Evolutionary conservation across 345 rosid species (phyloP).

Genomic region (Brassica carinata): DNA sequence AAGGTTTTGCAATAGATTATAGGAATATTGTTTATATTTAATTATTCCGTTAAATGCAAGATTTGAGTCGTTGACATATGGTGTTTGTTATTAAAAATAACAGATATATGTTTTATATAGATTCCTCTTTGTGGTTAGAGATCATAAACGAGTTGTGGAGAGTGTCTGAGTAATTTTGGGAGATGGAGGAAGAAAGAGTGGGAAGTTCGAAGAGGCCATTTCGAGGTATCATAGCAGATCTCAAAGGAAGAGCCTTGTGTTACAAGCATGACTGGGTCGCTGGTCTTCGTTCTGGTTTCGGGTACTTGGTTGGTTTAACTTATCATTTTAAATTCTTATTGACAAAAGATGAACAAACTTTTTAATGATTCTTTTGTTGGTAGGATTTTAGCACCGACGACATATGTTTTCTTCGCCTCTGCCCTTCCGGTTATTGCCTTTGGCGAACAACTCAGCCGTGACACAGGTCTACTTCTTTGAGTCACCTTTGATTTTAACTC

Average conservation of each 20-base stretch:
- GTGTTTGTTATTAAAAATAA: neutral
- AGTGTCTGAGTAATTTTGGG: conserved; percentile 13
- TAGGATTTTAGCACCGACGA: conserved; percentile 80
- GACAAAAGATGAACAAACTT: neutral
- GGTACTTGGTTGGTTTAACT: conserved; percentile 33
- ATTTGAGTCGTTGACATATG: neutral
- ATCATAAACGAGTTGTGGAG: neutral
- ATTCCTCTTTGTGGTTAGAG: conserved; percentile 1
- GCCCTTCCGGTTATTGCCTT: conserved; percentile 86
- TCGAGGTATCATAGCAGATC: conserved; percentile 56
- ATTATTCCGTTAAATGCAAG: neutral
- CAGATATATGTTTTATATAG: conserved; percentile 5
- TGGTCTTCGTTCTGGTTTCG: conserved; percentile 56
- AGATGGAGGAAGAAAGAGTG: conserved; percentile 43
- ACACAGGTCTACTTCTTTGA: conserved; percentile 53
- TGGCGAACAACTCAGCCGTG: conserved; percentile 79
- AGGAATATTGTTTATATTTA: neutral
- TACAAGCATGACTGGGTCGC: conserved; percentile 71
- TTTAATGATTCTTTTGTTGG: neutral
- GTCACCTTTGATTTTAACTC: neutral
- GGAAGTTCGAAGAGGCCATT: conserved; percentile 48
- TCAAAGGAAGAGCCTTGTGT: conserved; percentile 59
- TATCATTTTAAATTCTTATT: neutral
- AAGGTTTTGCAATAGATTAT: neutral
- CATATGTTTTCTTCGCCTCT: conserved; percentile 81